A percentile compares a stretch with the other conserved stretches of the same genome.
phyloP scores from a whole-genome alignment of 2,329 filamentous ascomycete genomes.

The Colletotrichum truncatum region DNA sequence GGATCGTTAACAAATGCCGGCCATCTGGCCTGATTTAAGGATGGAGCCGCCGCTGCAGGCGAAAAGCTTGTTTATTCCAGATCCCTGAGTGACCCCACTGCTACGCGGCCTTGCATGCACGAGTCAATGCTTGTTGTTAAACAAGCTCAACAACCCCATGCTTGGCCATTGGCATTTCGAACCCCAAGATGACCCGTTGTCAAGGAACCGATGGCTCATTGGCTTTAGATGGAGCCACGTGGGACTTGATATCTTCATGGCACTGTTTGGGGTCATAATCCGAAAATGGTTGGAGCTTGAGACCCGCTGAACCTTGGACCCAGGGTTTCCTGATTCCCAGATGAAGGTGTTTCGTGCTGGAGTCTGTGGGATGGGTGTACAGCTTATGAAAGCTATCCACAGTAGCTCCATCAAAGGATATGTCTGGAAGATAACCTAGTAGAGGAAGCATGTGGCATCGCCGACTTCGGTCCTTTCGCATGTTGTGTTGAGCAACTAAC shows the following conservation, averaged over 20 bases:
- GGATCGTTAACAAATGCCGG: background rate
- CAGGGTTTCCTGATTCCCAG: background rate
- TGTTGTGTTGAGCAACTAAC: background rate
- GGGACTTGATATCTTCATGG: background rate
- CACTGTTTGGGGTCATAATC: background rate
- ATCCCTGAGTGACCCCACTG: background rate
- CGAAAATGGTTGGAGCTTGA: background rate
- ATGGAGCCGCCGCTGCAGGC: background rate
- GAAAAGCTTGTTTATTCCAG: background rate
- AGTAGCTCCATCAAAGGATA: background rate
- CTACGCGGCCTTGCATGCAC: background rate
- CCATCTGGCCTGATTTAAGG: background rate
- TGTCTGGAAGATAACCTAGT: background rate
- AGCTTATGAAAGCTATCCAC: background rate
- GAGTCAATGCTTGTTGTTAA: slow-evolving; percentile 23
- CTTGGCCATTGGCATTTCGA: background rate
- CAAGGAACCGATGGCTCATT: background rate
- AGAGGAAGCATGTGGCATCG: background rate
- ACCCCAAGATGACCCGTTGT: background rate
- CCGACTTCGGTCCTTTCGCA: background rate
- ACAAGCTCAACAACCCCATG: slow-evolving; percentile 6
- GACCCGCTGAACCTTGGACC: background rate
- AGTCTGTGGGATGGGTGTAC: background rate
- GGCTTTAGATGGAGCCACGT: background rate
- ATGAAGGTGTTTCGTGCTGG: background rate